Evolutionary conservation across 371 early-diverging fungal species (phyloP).

Genomic region (Dinochytrium kinnereticum): DNA sequence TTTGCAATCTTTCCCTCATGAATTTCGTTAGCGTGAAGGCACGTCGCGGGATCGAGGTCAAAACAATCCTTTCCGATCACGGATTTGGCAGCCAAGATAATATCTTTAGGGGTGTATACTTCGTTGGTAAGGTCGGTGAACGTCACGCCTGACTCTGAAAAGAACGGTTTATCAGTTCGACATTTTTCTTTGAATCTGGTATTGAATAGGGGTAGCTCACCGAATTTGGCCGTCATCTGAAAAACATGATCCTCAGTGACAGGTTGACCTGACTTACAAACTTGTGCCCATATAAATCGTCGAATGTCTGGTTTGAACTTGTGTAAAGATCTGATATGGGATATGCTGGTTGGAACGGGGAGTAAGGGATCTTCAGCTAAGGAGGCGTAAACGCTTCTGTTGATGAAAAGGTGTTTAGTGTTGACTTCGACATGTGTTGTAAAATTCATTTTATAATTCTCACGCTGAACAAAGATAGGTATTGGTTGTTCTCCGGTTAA

Average conservation of each 20-base stretch:
- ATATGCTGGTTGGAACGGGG: constrained; percentile 46
- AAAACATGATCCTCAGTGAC: constrained; percentile 50
- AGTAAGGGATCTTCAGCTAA: constrained; percentile 41
- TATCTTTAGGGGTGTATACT: constrained; percentile 42
- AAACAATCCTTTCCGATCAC: constrained; percentile 36
- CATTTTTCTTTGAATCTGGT: background rate
- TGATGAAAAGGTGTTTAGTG: no score
- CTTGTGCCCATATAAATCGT: constrained; percentile 42
- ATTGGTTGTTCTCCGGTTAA: constrained; percentile 49
- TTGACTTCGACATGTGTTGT: background rate
- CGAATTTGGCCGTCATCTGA: constrained; percentile 42
- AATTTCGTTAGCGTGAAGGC: constrained; percentile 39
- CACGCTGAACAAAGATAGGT: constrained; percentile 50
- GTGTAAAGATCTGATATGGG: constrained; percentile 48
- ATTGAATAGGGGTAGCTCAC: constrained; percentile 4
- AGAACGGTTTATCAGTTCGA: background rate
- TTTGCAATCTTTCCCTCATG: constrained; percentile 35
- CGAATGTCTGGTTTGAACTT: constrained; percentile 43
- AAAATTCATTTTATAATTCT: background rate
- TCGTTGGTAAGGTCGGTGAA: constrained; percentile 46
- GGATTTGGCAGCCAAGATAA: constrained; percentile 37
- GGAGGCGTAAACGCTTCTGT: constrained; percentile 48
- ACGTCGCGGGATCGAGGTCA: constrained; percentile 44
- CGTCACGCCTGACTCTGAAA: constrained; percentile 34
- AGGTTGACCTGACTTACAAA: constrained; percentile 34